Percentiles rank a stretch among this genome's conserved stretches.
Evolutionary conservation across 2,329 filamentous ascomycete genomes (phyloP).

Genomic region (Nannizzia gypsea): DNA sequence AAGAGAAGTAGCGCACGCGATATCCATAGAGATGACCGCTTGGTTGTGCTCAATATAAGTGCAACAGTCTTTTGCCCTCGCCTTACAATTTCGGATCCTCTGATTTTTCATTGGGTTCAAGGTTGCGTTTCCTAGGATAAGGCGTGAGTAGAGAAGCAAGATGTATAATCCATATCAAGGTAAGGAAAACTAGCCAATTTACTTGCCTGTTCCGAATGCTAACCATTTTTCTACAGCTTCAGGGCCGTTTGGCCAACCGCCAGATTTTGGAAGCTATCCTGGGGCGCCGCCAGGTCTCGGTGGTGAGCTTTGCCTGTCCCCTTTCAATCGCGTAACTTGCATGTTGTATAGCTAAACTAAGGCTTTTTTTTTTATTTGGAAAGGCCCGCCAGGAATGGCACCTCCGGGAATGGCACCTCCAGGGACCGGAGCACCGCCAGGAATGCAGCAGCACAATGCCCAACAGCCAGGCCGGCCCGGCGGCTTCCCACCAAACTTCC

Average conservation of each 20-base stretch:
- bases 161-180: slow-evolving; percentile 38
- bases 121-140: not conserved
- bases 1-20: not conserved
- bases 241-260: slow-evolving; percentile 59
- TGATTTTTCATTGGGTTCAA: too few species aligned
- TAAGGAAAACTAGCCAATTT: slow-evolving; percentile 15
- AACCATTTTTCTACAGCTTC: slow-evolving; percentile 20
- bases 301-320: slow-evolving; percentile 29
- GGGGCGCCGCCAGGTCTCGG: slow-evolving; percentile 72
- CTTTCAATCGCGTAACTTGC: not conserved
- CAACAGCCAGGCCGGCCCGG: slow-evolving; percentile 69
- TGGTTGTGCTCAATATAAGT: not conserved
- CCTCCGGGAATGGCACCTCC: slow-evolving; percentile 70
- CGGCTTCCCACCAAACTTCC: slow-evolving; percentile 70
- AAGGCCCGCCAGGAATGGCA: slow-evolving; percentile 37
- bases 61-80: not conserved
- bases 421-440: slow-evolving; percentile 66
- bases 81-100: not conserved
- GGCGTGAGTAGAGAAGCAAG: slow-evolving; percentile 1
- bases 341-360: not conserved
- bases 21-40: not conserved
- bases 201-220: not conserved
- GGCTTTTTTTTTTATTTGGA: slow-evolving; percentile 27
- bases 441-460: slow-evolving; percentile 61
- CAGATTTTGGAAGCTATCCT: slow-evolving; percentile 60